Percentiles rank a stretch among this genome's conserved stretches.
phyloP scores from a whole-genome alignment of 2,329 filamentous ascomycete genomes.

The Sporothrix brasiliensis region DNA sequence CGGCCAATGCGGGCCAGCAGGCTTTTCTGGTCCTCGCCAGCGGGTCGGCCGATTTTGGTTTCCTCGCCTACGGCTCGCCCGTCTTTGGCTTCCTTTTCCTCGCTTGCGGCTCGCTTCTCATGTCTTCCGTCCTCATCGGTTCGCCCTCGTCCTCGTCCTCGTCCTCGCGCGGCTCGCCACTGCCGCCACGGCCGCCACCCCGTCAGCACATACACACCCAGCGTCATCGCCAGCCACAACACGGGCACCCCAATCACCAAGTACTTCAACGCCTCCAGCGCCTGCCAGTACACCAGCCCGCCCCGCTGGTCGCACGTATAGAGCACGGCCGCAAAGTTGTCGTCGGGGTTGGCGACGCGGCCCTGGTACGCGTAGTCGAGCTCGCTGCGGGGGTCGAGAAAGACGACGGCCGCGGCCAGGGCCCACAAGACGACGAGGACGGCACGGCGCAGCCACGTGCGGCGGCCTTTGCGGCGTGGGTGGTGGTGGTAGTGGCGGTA shows the following conservation, averaged over 20 bases:
- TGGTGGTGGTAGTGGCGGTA: background rate
- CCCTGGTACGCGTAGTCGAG: conserved; percentile 32
- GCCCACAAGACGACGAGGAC: conserved; percentile 34
- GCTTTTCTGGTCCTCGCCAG: background rate
- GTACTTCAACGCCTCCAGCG: conserved; percentile 30
- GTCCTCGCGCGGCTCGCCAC: too few relatives aligned
- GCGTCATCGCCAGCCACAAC: conserved; percentile 34
- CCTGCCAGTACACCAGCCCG: conserved; percentile 33
- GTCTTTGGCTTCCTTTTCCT: too few relatives aligned
- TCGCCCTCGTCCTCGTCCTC: too few relatives aligned
- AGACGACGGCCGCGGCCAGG: conserved; percentile 31
- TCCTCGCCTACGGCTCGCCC: background rate
- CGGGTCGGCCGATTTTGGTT: background rate
- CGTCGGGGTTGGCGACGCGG: conserved; percentile 1
- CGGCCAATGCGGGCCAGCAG: background rate
- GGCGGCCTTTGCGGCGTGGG: background rate
- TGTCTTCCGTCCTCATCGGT: too few relatives aligned
- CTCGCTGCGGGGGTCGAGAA: conserved; percentile 34
- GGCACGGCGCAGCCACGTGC: conserved; percentile 33
- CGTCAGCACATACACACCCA: background rate
- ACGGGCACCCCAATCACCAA: conserved; percentile 35
- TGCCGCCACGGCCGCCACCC: background rate
- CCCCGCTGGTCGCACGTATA: conserved; percentile 35
- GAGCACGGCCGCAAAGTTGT: conserved; percentile 9
- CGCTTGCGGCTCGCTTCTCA: background rate